Conservation (phyloP, 495 filamentous ascomycete genomes). For the Cercophora scortea region DNA sequence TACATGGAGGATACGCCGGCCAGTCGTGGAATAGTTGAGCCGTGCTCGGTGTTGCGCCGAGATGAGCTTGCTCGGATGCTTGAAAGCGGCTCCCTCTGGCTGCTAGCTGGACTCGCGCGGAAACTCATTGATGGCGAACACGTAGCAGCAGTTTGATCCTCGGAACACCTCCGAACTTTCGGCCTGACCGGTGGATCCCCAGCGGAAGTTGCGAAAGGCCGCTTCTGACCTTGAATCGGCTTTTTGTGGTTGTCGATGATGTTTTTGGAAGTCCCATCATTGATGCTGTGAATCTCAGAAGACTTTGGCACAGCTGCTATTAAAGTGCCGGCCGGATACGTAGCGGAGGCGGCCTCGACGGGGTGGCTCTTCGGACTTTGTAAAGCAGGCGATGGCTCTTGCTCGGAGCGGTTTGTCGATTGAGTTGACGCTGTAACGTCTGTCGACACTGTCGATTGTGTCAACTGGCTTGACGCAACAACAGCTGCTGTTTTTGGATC, state of each 20-base stretch:
- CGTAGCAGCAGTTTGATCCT: constrained; percentile 1
- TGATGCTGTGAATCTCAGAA: no score
- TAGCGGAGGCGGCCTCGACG: no score
- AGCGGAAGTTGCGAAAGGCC: constrained; percentile 2
- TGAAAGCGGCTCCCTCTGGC: constrained; percentile 1
- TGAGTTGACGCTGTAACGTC: constrained; percentile 1
- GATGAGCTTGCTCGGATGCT: not conserved
- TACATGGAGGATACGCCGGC: constrained; percentile 9
- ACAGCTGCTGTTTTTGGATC: constrained; percentile 26
- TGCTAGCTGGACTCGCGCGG: not conserved
- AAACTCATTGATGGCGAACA: no score
- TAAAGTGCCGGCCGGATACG: no score
- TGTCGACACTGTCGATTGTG: constrained; percentile 1
- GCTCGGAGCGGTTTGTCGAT: not conserved
- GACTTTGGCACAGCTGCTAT: no score
- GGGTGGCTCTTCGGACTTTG: no score
- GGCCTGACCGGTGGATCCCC: not conserved
- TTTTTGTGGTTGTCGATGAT: not conserved
- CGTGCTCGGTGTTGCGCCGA: constrained; percentile 4
- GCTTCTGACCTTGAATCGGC: not conserved
- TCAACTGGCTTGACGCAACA: constrained; percentile 12
- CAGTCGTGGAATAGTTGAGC: not conserved
- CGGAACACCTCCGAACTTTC: constrained; percentile 5
- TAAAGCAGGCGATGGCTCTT: not conserved
- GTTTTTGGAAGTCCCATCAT: no score